Percentiles rank a stretch among this genome's conserved stretches.
Conservation (phyloP, 2,329 filamentous ascomycete species). For the Sclerotinia spermophila region DNA sequence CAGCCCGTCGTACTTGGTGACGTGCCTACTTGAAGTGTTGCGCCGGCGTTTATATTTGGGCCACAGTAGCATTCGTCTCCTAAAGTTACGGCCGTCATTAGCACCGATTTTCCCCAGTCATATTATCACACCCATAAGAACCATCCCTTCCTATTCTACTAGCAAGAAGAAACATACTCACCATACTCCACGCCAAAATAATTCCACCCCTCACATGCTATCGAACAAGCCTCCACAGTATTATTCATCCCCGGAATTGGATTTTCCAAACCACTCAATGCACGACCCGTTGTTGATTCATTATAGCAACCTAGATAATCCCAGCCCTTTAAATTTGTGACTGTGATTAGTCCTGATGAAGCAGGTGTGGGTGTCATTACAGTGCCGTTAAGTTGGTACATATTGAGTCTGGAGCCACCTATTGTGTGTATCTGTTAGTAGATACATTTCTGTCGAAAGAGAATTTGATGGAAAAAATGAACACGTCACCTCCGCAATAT, state of each 20-base stretch:
- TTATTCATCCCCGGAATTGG: constrained; percentile 25
- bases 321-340: constrained; percentile 21
- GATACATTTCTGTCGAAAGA: not conserved
- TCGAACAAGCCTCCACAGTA: constrained; percentile 32
- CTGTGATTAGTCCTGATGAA: constrained; percentile 22
- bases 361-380: constrained; percentile 4
- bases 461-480: not conserved
- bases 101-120: not conserved
- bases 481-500: constrained; percentile 35
- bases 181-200: constrained; percentile 42
- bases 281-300: constrained; percentile 24
- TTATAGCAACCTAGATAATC: constrained; percentile 26
- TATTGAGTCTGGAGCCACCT: not conserved
- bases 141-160: fast-evolving
- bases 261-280: constrained; percentile 18
- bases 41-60: not conserved
- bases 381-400: constrained; percentile 23
- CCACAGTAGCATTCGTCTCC: constrained; percentile 2
- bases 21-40: not conserved
- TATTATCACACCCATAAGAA: not conserved
- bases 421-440: not conserved
- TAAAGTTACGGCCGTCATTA: not conserved
- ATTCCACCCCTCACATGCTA: constrained; percentile 33
- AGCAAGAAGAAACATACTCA: not conserved
- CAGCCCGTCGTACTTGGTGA: not conserved